phyloP scores from a whole-genome alignment of 2,329 filamentous ascomycete species.

The Ceratocystis eucalypticola region DNA sequence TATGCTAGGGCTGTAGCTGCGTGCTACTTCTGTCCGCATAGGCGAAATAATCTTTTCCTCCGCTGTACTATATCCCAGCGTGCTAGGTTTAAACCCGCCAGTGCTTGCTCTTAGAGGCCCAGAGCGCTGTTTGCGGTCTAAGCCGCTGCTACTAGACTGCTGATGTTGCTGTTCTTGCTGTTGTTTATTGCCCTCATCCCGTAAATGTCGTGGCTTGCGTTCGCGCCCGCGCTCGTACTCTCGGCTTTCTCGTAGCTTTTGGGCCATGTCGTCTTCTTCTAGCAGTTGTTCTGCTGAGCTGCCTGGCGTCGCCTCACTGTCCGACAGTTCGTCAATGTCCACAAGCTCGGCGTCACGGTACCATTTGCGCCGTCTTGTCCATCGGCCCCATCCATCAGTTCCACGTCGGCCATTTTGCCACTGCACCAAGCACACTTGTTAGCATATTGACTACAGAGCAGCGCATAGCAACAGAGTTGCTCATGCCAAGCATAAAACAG shows the following conservation, averaged over 20 bases:
- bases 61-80: slow-evolving; percentile 27
- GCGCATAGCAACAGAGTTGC: not conserved
- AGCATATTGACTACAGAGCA: not conserved
- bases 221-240: not conserved
- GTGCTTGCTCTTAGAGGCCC: slow-evolving; percentile 8
- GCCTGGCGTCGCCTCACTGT: slow-evolving; percentile 2
- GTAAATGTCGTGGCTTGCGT: not conserved
- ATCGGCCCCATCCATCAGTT: slow-evolving; percentile 82
- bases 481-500: not conserved
- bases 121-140: slow-evolving; percentile 15
- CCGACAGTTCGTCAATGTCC: slow-evolving; percentile 39
- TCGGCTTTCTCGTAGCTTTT: not conserved
- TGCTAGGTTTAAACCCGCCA: slow-evolving; percentile 18
- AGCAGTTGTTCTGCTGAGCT: not conserved
- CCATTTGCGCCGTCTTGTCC: slow-evolving; percentile 90
- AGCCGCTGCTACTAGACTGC: slow-evolving; percentile 1
- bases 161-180: slow-evolving; percentile 9
- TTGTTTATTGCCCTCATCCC: not conserved
- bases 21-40: slow-evolving; percentile 22
- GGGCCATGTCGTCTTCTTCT: not conserved
- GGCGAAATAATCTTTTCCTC: slow-evolving; percentile 29
- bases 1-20: slow-evolving; percentile 9
- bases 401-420: slow-evolving; percentile 82
- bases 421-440: slow-evolving; percentile 30
- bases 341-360: slow-evolving; percentile 91